Evolutionary conservation across 2,329 filamentous ascomycete genomes (phyloP), one percentile per base, ranked within the genome.

Genomic region (Botrytis tulipae): DNA sequence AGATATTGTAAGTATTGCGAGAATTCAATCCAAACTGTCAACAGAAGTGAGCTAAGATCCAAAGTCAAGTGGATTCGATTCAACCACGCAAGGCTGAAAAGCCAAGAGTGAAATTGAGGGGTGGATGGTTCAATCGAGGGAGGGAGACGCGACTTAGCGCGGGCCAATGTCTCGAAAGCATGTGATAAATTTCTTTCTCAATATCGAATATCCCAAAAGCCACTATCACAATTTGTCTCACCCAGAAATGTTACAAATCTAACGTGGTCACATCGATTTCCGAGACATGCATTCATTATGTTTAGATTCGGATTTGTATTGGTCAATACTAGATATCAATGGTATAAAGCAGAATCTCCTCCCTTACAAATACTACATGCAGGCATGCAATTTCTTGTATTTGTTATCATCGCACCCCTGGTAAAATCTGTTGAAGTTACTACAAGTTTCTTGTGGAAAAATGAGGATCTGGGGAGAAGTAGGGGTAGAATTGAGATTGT

Each of bases 91-190:
- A 68, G 35, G 35, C 46, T 57, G 46, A 54, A 42, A 48, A 37
- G 25, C 16, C 14, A 46, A 48, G 42, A 42, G 62, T 40, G 46
- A 37, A n/a, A 51, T 29, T 51, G 63, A 67, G 48, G 66, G 51
- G 66, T 12, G 29, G 66, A 42, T 62, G 4, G 29, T 14, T 59
- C 42, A 10, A 59, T 20, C 51, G 63, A 67, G 67, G 67, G 63
- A 67, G 67, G 67, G 20, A 61, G 67, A 70, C 67, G 67, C 67
- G 67, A 54, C 48, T 69, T 57, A 35, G 37, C 67, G 25, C n/a
- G 40, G 37, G 59, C 37, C 20, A 44, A 70, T 70, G 35, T 59
- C 51, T 70, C 67, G 67, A 61, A 60, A 70, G 54, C 51, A 70
- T 59, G 67, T 61, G 67, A 70, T 32, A 29, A 42, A 69, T n/a